Evolutionary conservation across 345 rosid species (phyloP).

Genomic region (Syzygium aqueum): DNA sequence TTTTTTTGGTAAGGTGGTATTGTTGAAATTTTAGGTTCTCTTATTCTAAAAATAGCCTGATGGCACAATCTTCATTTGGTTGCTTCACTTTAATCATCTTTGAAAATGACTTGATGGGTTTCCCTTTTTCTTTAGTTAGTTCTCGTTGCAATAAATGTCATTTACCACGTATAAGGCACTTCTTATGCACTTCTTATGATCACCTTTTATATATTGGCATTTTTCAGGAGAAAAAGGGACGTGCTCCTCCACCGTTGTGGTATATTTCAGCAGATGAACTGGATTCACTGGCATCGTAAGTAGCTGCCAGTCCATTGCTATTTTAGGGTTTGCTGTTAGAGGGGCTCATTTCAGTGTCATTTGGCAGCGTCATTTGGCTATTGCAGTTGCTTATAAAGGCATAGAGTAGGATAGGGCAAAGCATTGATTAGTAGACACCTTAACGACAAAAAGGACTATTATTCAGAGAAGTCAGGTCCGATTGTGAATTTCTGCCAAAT

Average conservation of each 20-base stretch:
- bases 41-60: not conserved
- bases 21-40: not conserved
- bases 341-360: not conserved
- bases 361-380: not conserved
- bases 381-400: not conserved
- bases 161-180: not conserved
- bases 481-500: not conserved
- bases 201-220: not conserved
- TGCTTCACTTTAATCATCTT: not conserved
- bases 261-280: conserved; percentile 59
- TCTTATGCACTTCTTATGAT: not conserved
- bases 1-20: not conserved
- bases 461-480: not conserved
- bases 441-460: not conserved
- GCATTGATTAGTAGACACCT: not conserved
- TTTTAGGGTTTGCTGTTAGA: not conserved
- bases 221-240: conserved; percentile 75
- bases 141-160: not conserved
- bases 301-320: not conserved
- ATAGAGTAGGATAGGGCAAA: not conserved
- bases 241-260: conserved; percentile 66
- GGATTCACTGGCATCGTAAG: conserved; percentile 68
- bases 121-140: not conserved
- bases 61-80: not conserved
- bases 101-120: not conserved